Percentiles rank a stretch among this genome's conserved stretches.
Evolutionary conservation across 2,329 filamentous ascomycete species (phyloP).

Genomic region (Fusarium longipes): DNA sequence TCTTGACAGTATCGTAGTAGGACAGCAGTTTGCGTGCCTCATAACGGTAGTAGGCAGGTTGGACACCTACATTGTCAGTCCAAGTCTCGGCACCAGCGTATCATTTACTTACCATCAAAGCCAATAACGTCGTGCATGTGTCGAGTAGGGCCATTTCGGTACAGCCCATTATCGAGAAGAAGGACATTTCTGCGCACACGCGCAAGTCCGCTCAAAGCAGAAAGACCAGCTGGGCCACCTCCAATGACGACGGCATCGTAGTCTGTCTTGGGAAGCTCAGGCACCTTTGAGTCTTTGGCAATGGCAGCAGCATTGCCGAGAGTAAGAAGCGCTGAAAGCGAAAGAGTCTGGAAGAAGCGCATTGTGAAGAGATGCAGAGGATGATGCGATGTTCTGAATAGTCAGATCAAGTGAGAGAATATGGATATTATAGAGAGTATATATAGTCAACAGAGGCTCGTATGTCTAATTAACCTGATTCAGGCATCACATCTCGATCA

Average conservation of each 20-base stretch:
- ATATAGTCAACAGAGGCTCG: background rate
- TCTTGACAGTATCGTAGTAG: constrained; percentile 61
- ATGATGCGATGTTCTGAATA: background rate
- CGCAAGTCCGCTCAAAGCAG: constrained; percentile 66
- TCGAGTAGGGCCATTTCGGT: constrained; percentile 67
- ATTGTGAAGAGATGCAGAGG: constrained; percentile 21
- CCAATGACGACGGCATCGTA: constrained; percentile 69
- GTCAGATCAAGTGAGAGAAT: background rate
- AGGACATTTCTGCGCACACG: constrained; percentile 66
- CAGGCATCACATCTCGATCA: background rate
- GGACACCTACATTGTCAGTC: constrained; percentile 57
- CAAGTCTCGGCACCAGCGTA: rapidly evolving
- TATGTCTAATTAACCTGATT: constrained; percentile 13
- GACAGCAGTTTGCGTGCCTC: constrained; percentile 64
- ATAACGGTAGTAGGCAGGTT: constrained; percentile 65
- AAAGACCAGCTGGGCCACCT: constrained; percentile 67
- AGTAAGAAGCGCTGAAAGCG: constrained; percentile 22
- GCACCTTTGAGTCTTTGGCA: background rate
- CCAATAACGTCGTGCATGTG: constrained; percentile 72
- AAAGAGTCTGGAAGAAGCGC: constrained; percentile 24
- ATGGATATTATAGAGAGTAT: background rate
- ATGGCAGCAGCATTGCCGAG: constrained; percentile 35
- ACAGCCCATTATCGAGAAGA: constrained; percentile 68
- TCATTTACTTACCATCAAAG: constrained; percentile 61
- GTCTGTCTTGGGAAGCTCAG: constrained; percentile 24